phyloP scores from a whole-genome alignment of 208 protist genomes.

The Baffinella frigidus region DNA sequence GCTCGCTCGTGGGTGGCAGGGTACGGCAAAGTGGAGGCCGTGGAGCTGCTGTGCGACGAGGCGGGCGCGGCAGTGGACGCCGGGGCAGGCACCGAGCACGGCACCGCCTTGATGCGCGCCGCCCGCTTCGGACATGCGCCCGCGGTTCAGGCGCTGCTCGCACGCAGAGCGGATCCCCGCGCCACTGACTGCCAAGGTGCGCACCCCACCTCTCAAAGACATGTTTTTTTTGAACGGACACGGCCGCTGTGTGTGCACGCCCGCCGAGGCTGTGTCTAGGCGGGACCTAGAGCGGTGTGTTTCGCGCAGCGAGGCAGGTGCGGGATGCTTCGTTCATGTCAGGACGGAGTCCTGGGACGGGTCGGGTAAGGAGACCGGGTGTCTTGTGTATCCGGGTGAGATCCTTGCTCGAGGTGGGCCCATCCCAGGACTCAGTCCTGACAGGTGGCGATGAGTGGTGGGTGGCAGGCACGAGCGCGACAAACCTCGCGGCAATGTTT shows the following conservation, averaged over 20 bases:
- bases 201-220: no score
- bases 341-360: not conserved
- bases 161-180: not conserved
- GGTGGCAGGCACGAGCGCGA: not conserved
- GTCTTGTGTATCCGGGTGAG: not conserved
- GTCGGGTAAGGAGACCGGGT: not conserved
- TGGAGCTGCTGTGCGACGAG: not conserved
- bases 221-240: no score
- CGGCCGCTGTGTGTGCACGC: no score
- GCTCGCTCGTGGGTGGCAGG: no score
- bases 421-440: not conserved
- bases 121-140: not conserved
- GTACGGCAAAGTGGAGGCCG: not conserved
- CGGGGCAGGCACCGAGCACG: not conserved
- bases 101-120: not conserved
- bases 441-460: not conserved
- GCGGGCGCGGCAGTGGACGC: not conserved
- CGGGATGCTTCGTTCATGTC: no score
- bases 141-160: not conserved
- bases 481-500: not conserved
- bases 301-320: no score
- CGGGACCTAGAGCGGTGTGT: no score
- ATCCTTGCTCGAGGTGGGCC: not conserved
- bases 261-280: no score
- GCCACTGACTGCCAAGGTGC: not conserved